Percentiles rank a stretch among this genome's conserved stretches.
These are phyloP conservation scores for Sclerotinia subarctica DNA, from an alignment of 2,329 filamentous ascomycete genomes.

Conservation along the genomic window DNA sequence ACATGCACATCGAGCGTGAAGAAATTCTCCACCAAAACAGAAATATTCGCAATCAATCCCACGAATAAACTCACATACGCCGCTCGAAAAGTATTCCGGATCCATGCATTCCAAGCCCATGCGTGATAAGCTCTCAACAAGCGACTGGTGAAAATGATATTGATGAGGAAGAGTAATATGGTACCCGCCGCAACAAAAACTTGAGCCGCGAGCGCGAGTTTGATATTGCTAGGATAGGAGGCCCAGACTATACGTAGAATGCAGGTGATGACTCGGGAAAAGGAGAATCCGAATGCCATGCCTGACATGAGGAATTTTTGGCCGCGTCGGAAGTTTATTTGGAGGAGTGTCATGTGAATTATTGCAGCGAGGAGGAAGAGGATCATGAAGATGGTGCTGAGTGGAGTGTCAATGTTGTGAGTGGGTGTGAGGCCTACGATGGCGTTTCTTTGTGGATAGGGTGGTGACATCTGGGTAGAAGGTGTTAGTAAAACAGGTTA, in stretches of 20 bases:
- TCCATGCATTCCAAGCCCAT: constrained; percentile 62
- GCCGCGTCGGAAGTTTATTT: constrained; percentile 30
- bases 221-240: background rate
- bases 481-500: background rate
- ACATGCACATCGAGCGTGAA: constrained; percentile 49
- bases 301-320: constrained; percentile 60
- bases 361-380: constrained; percentile 54
- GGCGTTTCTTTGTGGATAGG: constrained; percentile 43
- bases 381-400: constrained; percentile 59
- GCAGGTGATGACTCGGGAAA: constrained; percentile 49
- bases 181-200: constrained; percentile 42
- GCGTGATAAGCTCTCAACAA: constrained; percentile 67
- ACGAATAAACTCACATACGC: constrained; percentile 62
- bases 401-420: constrained; percentile 57
- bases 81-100: constrained; percentile 36
- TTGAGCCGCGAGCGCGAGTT: constrained; percentile 6
- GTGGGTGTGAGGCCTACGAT: constrained; percentile 57
- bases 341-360: constrained; percentile 56
- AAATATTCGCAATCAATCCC: constrained; percentile 60
- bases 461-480: constrained; percentile 19
- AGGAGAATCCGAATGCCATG: constrained; percentile 56
- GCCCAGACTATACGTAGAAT: constrained; percentile 48
- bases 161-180: constrained; percentile 71
- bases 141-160: constrained; percentile 72
- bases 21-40: constrained; percentile 8